Conservation (phyloP, 148 eudicot species). For the Oxyria digyna region DNA sequence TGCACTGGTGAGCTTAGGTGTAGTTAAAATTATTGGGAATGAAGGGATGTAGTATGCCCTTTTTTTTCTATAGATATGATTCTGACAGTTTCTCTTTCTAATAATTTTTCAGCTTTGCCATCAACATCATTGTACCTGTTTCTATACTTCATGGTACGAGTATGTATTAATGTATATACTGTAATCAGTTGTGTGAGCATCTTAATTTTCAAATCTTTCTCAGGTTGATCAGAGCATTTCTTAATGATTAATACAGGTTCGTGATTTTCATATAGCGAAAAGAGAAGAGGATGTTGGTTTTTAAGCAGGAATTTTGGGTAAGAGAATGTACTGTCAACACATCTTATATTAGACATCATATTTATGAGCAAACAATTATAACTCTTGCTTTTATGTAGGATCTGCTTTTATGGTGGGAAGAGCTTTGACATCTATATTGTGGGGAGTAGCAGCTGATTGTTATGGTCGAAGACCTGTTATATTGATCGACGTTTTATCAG, state of each 20-base stretch:
- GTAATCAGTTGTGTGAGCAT: too few species aligned
- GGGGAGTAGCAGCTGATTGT: constrained; percentile 11
- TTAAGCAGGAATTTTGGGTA: constrained; percentile 14
- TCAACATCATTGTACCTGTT: constrained; percentile 10
- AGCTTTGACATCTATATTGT: constrained; percentile 12
- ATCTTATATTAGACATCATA: too few species aligned
- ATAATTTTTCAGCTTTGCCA: constrained; percentile 12
- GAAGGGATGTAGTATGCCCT: too few species aligned
- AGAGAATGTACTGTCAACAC: not conserved
- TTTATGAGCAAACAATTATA: not conserved
- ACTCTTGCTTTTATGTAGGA: constrained; percentile 2
- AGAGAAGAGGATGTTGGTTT: constrained; percentile 12
- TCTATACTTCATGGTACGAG: constrained; percentile 16
- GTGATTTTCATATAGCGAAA: constrained; percentile 11
- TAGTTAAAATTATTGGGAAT: too few species aligned
- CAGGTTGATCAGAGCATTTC: not conserved
- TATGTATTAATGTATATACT: too few species aligned
- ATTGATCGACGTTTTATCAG: constrained; percentile 10
- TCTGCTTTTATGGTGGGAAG: constrained; percentile 14
- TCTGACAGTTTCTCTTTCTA: not conserved
- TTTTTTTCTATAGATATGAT: too few species aligned
- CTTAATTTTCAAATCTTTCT: too few species aligned
- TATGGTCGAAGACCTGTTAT: constrained; percentile 13
- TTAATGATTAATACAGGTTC: constrained; percentile 3
- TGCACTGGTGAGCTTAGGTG: constrained; percentile 8